Evolutionary conservation across 768 basidiomycete genomes (phyloP).

Genomic region (Tricholoma bakamatsutake): DNA sequence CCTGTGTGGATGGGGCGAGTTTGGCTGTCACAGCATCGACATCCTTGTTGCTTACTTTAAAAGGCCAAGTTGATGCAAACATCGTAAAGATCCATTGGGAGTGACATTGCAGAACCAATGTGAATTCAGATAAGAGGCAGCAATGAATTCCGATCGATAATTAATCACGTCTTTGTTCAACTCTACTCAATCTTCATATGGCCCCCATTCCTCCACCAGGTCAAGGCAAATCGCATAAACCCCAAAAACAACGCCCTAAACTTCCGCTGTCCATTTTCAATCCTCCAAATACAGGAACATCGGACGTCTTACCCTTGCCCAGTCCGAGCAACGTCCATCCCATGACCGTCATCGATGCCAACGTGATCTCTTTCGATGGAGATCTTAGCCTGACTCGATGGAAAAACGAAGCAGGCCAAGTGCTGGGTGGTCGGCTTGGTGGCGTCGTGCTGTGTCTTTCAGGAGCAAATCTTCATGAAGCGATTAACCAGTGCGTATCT

Average conservation of each 20-base stretch:
- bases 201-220: slow-evolving; percentile 33
- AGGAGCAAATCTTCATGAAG: slow-evolving; percentile 35
- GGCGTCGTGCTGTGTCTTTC: slow-evolving; percentile 56
- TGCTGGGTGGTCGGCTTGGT: slow-evolving; percentile 37
- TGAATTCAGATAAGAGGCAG: neutral
- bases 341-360: slow-evolving; percentile 57
- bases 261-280: slow-evolving; percentile 75
- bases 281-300: slow-evolving; percentile 57
- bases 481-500: slow-evolving; percentile 42
- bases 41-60: too few species aligned
- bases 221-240: slow-evolving; percentile 50
- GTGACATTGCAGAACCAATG: too few species aligned
- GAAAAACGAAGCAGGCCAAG: slow-evolving; percentile 44
- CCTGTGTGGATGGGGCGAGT: too few species aligned
- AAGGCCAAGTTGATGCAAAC: too few species aligned
- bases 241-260: slow-evolving; percentile 58
- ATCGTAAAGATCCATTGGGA: too few species aligned
- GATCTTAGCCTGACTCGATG: slow-evolving; percentile 41
- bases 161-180: too few species aligned
- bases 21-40: too few species aligned
- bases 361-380: slow-evolving; percentile 42
- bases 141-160: neutral
- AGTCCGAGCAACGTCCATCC: slow-evolving; percentile 68
- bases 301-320: slow-evolving; percentile 61
- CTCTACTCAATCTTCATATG: slow-evolving; percentile 10